These are phyloP conservation scores for Lignosus rhinocerotis DNA, from an alignment of 1,284 basidiomycete species.

Conservation along the genomic window DNA sequence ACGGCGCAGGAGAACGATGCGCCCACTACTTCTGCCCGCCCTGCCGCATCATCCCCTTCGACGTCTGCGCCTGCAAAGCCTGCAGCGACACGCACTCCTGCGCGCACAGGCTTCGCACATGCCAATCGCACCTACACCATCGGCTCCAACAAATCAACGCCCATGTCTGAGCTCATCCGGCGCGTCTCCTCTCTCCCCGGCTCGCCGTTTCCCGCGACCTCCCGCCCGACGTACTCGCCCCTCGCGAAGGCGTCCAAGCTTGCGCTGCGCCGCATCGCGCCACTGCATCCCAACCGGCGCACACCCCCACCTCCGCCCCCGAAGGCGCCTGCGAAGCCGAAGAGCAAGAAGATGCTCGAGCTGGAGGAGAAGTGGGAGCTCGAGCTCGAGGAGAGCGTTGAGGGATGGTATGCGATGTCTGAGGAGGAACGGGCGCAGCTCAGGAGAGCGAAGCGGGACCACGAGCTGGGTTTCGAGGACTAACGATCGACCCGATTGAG, in stretches of 20 bases:
- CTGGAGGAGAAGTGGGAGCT: conserved; percentile 78
- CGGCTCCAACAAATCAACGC: conserved; percentile 39
- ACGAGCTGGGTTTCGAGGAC: conserved; percentile 53
- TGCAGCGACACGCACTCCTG: conserved; percentile 10
- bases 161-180: conserved; percentile 74
- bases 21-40: not conserved
- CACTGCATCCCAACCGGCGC: conserved; percentile 68
- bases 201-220: conserved; percentile 53
- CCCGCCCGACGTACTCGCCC: conserved; percentile 57
- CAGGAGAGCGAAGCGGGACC: conserved; percentile 60
- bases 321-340: conserved; percentile 62
- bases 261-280: conserved; percentile 65
- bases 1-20: conserved; percentile 13
- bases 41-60: conserved; percentile 4
- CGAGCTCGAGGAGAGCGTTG: conserved; percentile 69
- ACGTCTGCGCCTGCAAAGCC: conserved; percentile 5
- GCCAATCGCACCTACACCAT: conserved; percentile 27
- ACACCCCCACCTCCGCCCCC: conserved; percentile 70
- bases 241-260: conserved; percentile 63
- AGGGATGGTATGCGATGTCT: conserved; percentile 69
- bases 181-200: conserved; percentile 65
- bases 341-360: conserved; percentile 74
- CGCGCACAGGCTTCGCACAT: conserved; percentile 12
- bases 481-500: conserved; percentile 2
- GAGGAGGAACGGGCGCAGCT: conserved; percentile 64